These are phyloP conservation scores for Lachancea thermotolerans DNA, from an alignment of 805 yeast species.

Conservation along the genomic window DNA sequence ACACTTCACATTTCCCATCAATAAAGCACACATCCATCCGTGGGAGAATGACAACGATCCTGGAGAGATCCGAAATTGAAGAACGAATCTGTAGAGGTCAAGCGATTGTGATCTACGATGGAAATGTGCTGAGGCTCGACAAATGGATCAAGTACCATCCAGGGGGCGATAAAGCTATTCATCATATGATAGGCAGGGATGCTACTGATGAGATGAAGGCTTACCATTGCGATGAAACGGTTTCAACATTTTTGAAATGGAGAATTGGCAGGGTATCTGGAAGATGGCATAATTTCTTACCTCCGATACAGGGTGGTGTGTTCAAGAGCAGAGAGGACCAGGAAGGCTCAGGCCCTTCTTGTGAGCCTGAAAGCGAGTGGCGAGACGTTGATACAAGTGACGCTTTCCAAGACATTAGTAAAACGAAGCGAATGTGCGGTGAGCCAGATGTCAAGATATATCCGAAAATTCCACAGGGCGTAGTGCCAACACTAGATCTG, in stretches of 20 bases:
- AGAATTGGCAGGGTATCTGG: constrained; percentile 57
- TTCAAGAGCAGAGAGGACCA: constrained; percentile 33
- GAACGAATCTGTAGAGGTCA: constrained; percentile 60
- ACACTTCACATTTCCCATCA: too few relatives aligned
- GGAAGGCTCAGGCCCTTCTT: constrained; percentile 1
- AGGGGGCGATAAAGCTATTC: constrained; percentile 81
- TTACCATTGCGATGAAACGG: constrained; percentile 62
- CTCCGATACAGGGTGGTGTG: constrained; percentile 82
- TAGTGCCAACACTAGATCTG: constrained; percentile 36
- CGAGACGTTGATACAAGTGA: constrained; percentile 1
- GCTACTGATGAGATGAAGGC: constrained; percentile 89
- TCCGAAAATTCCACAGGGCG: constrained; percentile 49
- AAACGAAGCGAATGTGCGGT: constrained; percentile 32
- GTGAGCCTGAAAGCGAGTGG: constrained; percentile 5
- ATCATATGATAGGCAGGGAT: constrained; percentile 81
- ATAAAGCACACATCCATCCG: too few relatives aligned
- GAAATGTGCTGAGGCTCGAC: constrained; percentile 56
- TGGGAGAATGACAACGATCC: constrained; percentile 12
- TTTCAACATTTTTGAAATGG: constrained; percentile 45
- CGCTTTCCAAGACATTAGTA: constrained; percentile 3
- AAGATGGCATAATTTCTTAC: constrained; percentile 68
- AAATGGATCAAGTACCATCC: constrained; percentile 73
- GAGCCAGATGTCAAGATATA: constrained; percentile 36
- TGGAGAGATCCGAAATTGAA: constrained; percentile 44
- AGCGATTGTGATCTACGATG: constrained; percentile 59